Percentiles rank a stretch among this genome's conserved stretches.
Conservation (phyloP, 139 green algal species). For the Chlorella vulgaris region DNA sequence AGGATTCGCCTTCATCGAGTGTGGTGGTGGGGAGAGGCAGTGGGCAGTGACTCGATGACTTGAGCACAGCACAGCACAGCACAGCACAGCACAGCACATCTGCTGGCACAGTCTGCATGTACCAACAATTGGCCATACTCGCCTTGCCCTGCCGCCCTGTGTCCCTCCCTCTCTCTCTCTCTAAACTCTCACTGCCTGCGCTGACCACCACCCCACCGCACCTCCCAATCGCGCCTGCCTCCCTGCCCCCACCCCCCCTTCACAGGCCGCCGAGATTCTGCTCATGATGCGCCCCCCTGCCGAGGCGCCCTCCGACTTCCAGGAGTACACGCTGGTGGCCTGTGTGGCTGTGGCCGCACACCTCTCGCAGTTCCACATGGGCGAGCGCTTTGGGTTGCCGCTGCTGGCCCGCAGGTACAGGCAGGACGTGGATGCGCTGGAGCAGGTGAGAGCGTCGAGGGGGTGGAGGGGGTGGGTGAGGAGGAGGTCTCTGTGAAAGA, state of each 20-base stretch:
- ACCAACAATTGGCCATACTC: too few species aligned
- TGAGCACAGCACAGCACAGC: too few species aligned
- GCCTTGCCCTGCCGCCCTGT: too few species aligned
- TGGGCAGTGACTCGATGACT: too few species aligned
- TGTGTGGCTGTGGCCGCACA: conserved; percentile 76
- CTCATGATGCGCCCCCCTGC: conserved; percentile 75
- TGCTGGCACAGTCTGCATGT: too few species aligned
- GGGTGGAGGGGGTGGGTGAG: not conserved
- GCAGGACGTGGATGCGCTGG: conserved; percentile 64
- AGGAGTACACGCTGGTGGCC: conserved; percentile 86
- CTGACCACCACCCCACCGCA: not conserved
- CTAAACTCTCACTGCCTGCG: not conserved
- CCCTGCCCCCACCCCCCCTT: not conserved
- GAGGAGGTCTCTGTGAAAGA: not conserved
- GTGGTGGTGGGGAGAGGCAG: too few species aligned
- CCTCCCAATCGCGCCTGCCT: not conserved
- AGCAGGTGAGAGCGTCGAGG: conserved; percentile 54
- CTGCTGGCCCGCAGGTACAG: conserved; percentile 66
- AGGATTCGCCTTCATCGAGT: too few species aligned
- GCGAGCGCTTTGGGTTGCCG: conserved; percentile 66
- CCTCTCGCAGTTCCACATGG: conserved; percentile 66
- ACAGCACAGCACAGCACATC: too few species aligned
- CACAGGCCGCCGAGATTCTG: conserved; percentile 80
- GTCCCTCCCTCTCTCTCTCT: too few species aligned
- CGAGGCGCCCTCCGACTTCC: conserved; percentile 80